Evolutionary conservation across 2,329 filamentous ascomycete genomes (phyloP), one percentile per base, ranked within the genome.

Genomic region (Penicillium sp.): DNA sequence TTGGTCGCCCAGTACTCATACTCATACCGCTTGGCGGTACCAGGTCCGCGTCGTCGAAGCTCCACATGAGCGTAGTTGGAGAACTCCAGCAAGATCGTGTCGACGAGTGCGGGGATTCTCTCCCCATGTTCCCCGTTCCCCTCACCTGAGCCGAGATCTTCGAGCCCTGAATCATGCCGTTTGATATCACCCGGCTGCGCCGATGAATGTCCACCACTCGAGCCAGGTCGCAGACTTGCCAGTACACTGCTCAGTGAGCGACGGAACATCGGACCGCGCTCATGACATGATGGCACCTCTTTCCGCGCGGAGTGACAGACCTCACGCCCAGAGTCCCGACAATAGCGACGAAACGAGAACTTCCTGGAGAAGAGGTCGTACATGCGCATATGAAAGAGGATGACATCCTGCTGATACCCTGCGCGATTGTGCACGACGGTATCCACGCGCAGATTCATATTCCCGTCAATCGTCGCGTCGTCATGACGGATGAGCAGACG

Each of bases 51-150:
- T 28, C 85, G 79, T 50, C 77, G 80, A 34, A 98, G 69, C 48
- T 95, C 85, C 27, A 96, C 80, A 53, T 92, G 87, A 2, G 90
- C 90, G 61, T 98, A 98, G 68, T 96, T 98, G 50, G 87, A 93
- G 61, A 95, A 98, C 61, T 96, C 90, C 22, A 98, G 76, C 65
- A 88, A 85, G 61, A 90, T 84, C 23, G 76, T 82, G 62, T 94
- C 87, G 41, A 82, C 85, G 12, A 85, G 77, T 30, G 71, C 56
- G 8, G 39, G 30, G 14, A 35, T 37, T 3, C 45, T 46, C 28
- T 41, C 41, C 18, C 32, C 36, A 3, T 35, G 46, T 16, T 44
- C 23, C 18, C 42, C 9, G 9, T 22, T 22, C 18, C 18, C 36
- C 16, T 42, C 35, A 32, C 44, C 34, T 47, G 11, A 68, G 62